Evolutionary conservation across 768 basidiomycete species (phyloP).

Genomic region (Amanita fuliginea): DNA sequence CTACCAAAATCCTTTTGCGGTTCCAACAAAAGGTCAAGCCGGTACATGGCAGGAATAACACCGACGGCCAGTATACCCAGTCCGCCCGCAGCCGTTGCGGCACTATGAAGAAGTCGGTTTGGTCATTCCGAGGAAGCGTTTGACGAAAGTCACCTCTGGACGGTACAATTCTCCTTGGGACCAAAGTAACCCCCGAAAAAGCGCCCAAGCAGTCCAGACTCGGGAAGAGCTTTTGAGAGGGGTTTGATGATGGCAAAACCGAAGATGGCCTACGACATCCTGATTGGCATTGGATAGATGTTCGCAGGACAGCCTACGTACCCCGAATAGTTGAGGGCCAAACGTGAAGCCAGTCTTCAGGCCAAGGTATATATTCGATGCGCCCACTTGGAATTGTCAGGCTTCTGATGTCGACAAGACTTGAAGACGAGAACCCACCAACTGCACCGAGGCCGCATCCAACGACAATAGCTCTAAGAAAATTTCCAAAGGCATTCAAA

Average conservation of each 20-base stretch:
- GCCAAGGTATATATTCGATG: constrained; percentile 58
- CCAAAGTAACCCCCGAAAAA: constrained; percentile 44
- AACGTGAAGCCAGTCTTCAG: constrained; percentile 62
- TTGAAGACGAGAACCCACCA: constrained; percentile 12
- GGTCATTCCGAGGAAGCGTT: neutral
- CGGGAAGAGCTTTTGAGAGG: constrained; percentile 35
- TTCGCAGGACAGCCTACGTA: constrained; percentile 13
- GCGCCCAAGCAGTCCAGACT: constrained; percentile 30
- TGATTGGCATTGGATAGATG: neutral
- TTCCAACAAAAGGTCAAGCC: constrained; percentile 34
- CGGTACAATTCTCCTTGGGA: constrained; percentile 58
- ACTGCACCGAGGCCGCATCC: constrained; percentile 41
- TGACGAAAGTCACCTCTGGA: constrained; percentile 29
- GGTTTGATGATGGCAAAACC: constrained; percentile 53
- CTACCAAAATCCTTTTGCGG: constrained; percentile 44
- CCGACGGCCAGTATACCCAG: constrained; percentile 49
- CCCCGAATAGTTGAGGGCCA: constrained; percentile 51
- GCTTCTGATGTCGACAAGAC: neutral
- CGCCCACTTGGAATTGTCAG: constrained; percentile 24
- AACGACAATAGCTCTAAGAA: constrained; percentile 32
- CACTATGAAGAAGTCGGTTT: constrained; percentile 16
- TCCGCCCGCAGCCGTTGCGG: constrained; percentile 48
- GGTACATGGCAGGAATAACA: constrained; percentile 52
- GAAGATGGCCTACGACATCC: constrained; percentile 32
- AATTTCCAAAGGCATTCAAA: neutral